Evolutionary conservation across 345 rosid genomes (phyloP).

Genomic region (Dovyalis caffra): DNA sequence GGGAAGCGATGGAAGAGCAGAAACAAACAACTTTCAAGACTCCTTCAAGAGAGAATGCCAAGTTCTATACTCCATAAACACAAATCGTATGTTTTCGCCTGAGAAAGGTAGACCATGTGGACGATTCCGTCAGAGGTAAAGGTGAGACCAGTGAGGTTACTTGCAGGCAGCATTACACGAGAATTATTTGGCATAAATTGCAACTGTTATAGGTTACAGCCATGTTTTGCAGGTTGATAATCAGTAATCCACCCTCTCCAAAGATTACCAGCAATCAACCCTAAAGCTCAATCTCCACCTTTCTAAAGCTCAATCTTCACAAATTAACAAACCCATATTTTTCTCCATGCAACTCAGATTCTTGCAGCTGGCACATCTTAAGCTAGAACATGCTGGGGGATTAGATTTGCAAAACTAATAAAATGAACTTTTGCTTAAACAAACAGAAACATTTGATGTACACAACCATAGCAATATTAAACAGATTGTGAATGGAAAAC

Average conservation of each 20-base stretch:
- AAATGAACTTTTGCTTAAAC: too few relatives aligned
- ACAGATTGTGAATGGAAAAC: not conserved
- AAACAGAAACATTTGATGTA: not conserved
- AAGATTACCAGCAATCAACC: too few relatives aligned
- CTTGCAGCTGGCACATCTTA: not conserved
- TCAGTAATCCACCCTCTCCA: not conserved
- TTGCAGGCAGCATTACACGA: too few relatives aligned
- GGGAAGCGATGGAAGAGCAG: not conserved
- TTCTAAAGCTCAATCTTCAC: not conserved
- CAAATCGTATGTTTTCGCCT: too few relatives aligned
- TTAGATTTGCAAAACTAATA: not conserved
- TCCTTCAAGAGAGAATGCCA: not conserved
- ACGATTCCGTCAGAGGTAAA: too few relatives aligned
- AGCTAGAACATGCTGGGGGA: not conserved
- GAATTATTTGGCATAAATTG: not conserved
- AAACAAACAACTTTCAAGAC: not conserved
- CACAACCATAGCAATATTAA: not conserved
- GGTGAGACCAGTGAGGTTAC: too few relatives aligned
- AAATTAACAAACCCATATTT: not conserved
- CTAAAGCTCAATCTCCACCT: not conserved
- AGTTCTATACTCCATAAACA: not conserved
- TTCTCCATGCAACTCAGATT: not conserved
- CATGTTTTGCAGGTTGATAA: not conserved
- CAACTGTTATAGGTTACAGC: not conserved
- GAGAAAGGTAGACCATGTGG: not conserved